These are phyloP conservation scores for Plasmodium gaboni DNA, from an alignment of 169 alveolate genomes.

Conservation along the genomic window DNA sequence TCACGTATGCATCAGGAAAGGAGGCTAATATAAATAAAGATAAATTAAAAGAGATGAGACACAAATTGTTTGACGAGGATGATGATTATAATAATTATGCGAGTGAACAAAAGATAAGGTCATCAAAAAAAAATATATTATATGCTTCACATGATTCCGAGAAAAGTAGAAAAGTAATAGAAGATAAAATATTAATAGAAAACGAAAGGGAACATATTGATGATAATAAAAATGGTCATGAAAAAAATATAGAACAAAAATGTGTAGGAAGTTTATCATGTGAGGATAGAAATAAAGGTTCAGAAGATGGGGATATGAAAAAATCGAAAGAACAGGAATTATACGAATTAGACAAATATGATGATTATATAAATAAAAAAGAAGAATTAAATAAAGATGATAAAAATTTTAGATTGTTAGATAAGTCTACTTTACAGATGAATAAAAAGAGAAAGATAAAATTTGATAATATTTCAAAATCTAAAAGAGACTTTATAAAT, in stretches of 20 bases:
- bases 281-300: neutral
- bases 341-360: conserved; percentile 30
- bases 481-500: conserved; percentile 41
- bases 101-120: neutral
- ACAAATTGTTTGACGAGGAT: conserved; percentile 15
- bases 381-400: conserved; percentile 7
- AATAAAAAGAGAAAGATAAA: neutral
- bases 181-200: conserved; percentile 11
- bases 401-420: neutral
- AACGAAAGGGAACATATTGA: conserved; percentile 9
- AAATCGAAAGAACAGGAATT: conserved; percentile 24
- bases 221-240: neutral
- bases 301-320: neutral
- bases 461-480: neutral
- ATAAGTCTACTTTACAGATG: neutral
- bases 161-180: conserved; percentile 3
- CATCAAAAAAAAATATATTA: neutral
- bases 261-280: too few relatives aligned
- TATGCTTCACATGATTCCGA: conserved; percentile 33
- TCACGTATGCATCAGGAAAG: conserved; percentile 24
- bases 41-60: conserved; percentile 16
- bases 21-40: conserved; percentile 16
- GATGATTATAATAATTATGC: neutral
- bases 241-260: too few relatives aligned
- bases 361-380: conserved; percentile 37